Evolutionary conservation across 1,284 basidiomycete genomes (phyloP), one percentile per base, ranked within the genome.

Genomic region (Heliocybe sulcata): DNA sequence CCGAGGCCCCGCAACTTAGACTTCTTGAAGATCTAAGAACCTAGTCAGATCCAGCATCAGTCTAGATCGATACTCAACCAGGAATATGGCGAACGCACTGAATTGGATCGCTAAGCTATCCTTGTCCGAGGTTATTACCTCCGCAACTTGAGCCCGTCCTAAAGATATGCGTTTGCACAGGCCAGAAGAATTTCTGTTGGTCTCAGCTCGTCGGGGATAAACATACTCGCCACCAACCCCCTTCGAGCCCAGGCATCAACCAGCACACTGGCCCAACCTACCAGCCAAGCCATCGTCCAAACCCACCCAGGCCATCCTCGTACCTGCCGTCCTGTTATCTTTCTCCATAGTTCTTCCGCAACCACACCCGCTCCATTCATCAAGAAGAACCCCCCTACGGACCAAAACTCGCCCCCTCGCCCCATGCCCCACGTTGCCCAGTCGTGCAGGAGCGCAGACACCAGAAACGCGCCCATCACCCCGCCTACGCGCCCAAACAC

Each of bases 401-500:
- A 57, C 6, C 63, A 54, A 8, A 77, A 72, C 35, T 84, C 77
- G 0, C 69, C 68, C 16, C 81, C 83, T 6, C 70, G 70, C 1
- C 76, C 79, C 76, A 84, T 79, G 2, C 79, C 81, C 72, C 77
- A 83, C 52, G 81, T 61, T 12, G 79, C 82, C 26, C 76, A 52
- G 58, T 80, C 73, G 57, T 87, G 85, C 16, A 87, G 59, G 2
- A 79, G 38, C 2, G 77, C 82, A 0, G 84, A 87, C 14, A 77
- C 59, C 1, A 77, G 51, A 61, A 87, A 87, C 1, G 75, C 77
- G 10, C 82, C 83, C 12, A 86, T 52, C 6, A 83, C 69, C 2
- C 65, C 67, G 3, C 78, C 81, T 2, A 63, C 56, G 16, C 73
- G 72, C 14, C 82, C 83, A 27, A 77, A 61, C 8, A 78, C 54